A percentile compares a stretch with the other conserved stretches of the same genome.
phyloP scores from a whole-genome alignment of 306 rosid genomes.

The Abrus pulchellus region DNA sequence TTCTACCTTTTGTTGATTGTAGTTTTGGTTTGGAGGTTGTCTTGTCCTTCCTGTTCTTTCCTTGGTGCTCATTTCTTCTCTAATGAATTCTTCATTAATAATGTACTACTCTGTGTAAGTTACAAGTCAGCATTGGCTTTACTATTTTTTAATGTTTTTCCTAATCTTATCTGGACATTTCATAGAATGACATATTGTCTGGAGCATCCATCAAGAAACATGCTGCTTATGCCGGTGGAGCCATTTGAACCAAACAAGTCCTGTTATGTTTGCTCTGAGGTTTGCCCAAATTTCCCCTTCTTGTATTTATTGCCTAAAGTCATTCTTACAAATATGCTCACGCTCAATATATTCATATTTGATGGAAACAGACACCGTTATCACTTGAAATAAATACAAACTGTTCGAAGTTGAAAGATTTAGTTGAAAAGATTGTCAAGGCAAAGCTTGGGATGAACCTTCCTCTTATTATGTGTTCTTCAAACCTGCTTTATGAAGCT shows the following conservation, averaged over 20 bases:
- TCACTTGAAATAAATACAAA: slow-evolving; percentile 85
- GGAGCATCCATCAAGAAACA: slow-evolving; percentile 87
- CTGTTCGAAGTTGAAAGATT: slow-evolving; percentile 80
- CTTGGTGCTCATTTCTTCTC: slow-evolving; percentile 16
- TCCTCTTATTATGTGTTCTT: slow-evolving; percentile 83
- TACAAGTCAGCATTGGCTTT: slow-evolving; percentile 13
- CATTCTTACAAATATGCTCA: slow-evolving; percentile 29
- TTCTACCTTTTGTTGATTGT: not conserved
- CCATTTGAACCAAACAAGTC: slow-evolving; percentile 94
- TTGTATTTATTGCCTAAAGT: slow-evolving; percentile 7
- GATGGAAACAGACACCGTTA: slow-evolving; percentile 78
- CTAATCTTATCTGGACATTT: slow-evolving; percentile 39
- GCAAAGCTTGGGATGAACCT: slow-evolving; percentile 91
- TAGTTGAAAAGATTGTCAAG: slow-evolving; percentile 87
- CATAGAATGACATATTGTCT: slow-evolving; percentile 95
- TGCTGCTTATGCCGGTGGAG: slow-evolving; percentile 97
- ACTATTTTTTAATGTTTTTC: not conserved
- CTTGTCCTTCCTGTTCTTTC: slow-evolving; percentile 12
- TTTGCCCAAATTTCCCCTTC: slow-evolving; percentile 31
- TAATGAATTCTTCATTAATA: slow-evolving; percentile 5
- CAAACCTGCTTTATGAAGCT: slow-evolving; percentile 86
- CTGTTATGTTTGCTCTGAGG: slow-evolving; percentile 99
- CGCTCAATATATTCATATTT: slow-evolving; percentile 31
- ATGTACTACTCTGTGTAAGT: not conserved
- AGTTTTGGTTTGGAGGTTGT: slow-evolving; percentile 16